Percentiles rank a stretch among this genome's conserved stretches.
These are phyloP conservation scores for Berkeleyomyces basicola DNA, from an alignment of 2,329 filamentous ascomycete genomes.

Conservation along the genomic window DNA sequence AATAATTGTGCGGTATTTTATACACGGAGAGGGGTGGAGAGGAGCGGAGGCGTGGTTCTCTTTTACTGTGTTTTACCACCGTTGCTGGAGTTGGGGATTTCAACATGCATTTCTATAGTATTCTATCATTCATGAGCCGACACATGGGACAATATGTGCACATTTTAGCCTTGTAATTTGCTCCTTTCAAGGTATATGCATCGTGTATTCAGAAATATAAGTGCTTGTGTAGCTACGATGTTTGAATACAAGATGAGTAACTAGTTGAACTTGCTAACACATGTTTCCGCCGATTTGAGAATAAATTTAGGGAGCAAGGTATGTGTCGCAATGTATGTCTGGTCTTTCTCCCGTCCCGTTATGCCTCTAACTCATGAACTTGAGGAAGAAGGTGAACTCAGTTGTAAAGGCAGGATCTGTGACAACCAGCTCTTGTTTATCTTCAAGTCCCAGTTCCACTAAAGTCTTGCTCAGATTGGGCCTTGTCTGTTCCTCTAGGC, in stretches of 20 bases:
- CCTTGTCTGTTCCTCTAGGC: constrained; percentile 69
- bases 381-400: constrained; percentile 42
- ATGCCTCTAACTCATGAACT: constrained; percentile 23
- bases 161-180: constrained; percentile 1
- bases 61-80: constrained; percentile 17
- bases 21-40: background rate
- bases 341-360: background rate
- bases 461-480: constrained; percentile 69
- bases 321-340: background rate
- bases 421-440: constrained; percentile 81
- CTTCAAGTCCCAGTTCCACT: constrained; percentile 49
- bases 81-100: constrained; percentile 12
- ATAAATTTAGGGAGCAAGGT: too few relatives aligned
- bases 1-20: background rate
- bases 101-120: constrained; percentile 6
- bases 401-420: constrained; percentile 80
- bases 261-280: background rate
- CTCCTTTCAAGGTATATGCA: background rate
- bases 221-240: background rate
- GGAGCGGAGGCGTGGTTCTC: constrained; percentile 13
- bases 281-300: too few relatives aligned
- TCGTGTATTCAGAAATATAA: background rate
- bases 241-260: background rate
- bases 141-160: constrained; percentile 1
- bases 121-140: constrained; percentile 3